phyloP scores from a whole-genome alignment of 768 basidiomycete species.

The Lentinula boryana region DNA sequence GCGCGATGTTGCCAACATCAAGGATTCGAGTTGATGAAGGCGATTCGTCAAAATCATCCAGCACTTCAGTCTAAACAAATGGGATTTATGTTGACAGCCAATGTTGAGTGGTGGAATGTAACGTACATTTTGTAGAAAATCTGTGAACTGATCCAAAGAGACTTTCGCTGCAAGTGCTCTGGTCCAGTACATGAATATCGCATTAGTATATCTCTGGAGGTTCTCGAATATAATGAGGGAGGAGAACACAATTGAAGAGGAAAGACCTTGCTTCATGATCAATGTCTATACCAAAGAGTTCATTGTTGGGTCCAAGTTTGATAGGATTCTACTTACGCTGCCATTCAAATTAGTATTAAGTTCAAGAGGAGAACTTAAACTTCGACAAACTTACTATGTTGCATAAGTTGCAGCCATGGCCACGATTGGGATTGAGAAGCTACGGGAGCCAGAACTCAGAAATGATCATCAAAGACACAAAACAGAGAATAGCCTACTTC shows the following conservation, averaged over 20 bases:
- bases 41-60: constrained; percentile 16
- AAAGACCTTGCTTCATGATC: constrained; percentile 7
- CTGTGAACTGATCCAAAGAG: constrained; percentile 30
- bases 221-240: constrained; percentile 40
- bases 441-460: constrained; percentile 12
- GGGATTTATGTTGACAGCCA: neutral
- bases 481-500: constrained; percentile 22
- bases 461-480: neutral
- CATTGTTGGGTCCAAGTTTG: neutral
- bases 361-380: neutral
- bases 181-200: constrained; percentile 10
- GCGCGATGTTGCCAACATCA: constrained; percentile 3
- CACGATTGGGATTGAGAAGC: constrained; percentile 38
- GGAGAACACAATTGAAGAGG: constrained; percentile 18
- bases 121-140: constrained; percentile 4
- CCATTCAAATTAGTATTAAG: neutral
- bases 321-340: constrained; percentile 23
- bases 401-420: constrained; percentile 44
- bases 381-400: constrained; percentile 12
- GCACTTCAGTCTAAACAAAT: constrained; percentile 21
- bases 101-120: neutral
- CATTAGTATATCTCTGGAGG: constrained; percentile 30
- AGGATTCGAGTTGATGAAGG: neutral
- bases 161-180: constrained; percentile 31
- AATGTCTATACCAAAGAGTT: constrained; percentile 6